Evolutionary conservation across 768 basidiomycete species (phyloP).

Genomic region (Dentipellis sp.): DNA sequence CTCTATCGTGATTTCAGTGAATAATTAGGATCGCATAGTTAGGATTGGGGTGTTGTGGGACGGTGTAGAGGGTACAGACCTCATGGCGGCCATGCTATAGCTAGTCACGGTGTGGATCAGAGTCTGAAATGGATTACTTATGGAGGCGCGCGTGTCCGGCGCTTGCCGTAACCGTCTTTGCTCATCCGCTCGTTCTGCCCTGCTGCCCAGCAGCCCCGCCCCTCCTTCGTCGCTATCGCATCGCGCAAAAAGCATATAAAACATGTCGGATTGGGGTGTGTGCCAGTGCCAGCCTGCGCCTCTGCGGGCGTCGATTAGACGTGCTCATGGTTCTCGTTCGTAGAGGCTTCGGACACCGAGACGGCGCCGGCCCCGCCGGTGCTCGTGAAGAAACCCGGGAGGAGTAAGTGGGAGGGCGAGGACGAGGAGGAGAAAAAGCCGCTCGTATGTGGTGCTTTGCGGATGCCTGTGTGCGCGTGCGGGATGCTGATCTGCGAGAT

Average conservation of each 20-base stretch:
- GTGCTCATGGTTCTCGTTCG: not conserved
- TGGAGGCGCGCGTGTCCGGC: not conserved
- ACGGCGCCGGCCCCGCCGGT: slow-evolving; percentile 6
- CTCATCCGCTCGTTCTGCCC: not conserved
- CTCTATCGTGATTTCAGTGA: not conserved
- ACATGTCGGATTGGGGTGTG: slow-evolving; percentile 16
- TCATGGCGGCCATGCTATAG: not conserved
- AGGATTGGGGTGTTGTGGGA: not conserved
- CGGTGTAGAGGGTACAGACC: not conserved
- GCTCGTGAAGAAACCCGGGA: slow-evolving; percentile 15
- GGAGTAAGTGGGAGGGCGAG: slow-evolving; percentile 80
- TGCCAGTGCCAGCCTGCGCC: not conserved
- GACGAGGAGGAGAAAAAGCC: slow-evolving; percentile 79
- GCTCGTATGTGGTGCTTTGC: slow-evolving; percentile 44
- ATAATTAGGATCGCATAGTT: not conserved
- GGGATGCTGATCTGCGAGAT: slow-evolving; percentile 5
- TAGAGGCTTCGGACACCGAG: slow-evolving; percentile 12
- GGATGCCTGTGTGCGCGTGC: not conserved
- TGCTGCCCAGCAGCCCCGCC: not conserved
- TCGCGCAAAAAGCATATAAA: not conserved
- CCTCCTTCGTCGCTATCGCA: not conserved
- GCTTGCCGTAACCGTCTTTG: not conserved
- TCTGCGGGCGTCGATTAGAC: not conserved
- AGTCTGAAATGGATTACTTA: too few species aligned
- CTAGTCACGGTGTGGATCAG: not conserved